Base-by-base conservation (phyloP, 1,139 yeast species). In the Yarrowia galli region DNA sequence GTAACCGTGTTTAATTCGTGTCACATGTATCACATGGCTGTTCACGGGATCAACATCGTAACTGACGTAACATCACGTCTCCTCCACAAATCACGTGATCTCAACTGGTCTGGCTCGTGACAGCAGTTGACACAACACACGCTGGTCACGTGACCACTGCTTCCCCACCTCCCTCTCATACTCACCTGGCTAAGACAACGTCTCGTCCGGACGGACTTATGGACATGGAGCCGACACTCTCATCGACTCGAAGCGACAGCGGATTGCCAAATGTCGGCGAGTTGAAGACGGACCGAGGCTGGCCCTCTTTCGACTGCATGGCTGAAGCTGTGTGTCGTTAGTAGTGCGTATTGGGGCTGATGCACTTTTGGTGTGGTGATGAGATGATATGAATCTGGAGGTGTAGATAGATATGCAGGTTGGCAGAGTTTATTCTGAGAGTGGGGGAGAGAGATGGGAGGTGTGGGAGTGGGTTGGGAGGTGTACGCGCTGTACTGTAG, bases 151-250 rank as follows among this genome's bases (percentile, higher is more conserved):
- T 45, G 49, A 23, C 40, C 40, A 15, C 16, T 12, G 7, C n/a
- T 36, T 6, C 15, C 38, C 12, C 38, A 10, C 12, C 3, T 36
- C 4, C n/a, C 20, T 8, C 6, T 10, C 10, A 22, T 15, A 76
- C 80, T 68, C 73, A 78, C 78, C 96, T 95, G 0, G 98, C 99
- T 45, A 95, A 79, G 1, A 92, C 98, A 15, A 93, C 97, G 75
- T 95, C 99, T 71, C 98, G 80, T 2, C 98, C 97, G 68, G 89
- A 88, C 13, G 99, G 98, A 60, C 96, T 87, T 20, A 93, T 85
- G 0, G 98, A 89, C 86, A 95, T 92, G 15, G 99, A 96, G 20
- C 97, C 96, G 68, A 92, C 91, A 45, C 96, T 96, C 12, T 96
- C 96, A 77, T 95, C 98, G 61, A 95, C 97, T 64, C 96, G 81